Conservation (phyloP, 768 basidiomycete species). For the Boletus rubroflammeus region DNA sequence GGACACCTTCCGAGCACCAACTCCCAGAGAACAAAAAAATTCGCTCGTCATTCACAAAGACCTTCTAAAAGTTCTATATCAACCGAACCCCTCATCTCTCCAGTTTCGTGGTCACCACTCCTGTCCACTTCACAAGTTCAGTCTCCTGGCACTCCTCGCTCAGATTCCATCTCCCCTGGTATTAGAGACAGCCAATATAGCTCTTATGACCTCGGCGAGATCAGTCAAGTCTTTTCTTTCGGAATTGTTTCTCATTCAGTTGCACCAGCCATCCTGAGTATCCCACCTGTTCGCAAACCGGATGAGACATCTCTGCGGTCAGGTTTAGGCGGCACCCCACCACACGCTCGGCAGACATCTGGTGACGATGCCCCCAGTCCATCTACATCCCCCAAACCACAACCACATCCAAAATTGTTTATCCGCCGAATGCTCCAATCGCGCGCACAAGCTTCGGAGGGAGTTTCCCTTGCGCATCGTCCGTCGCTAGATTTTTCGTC, state of each 20-base stretch:
- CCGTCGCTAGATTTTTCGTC: conserved; percentile 1
- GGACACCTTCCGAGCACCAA: not conserved
- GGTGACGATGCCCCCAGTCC: not conserved
- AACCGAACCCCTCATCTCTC: conserved; percentile 22
- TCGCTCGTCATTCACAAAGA: conserved; percentile 7
- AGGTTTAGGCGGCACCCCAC: not conserved
- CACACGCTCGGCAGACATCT: not conserved
- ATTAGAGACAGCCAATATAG: not conserved
- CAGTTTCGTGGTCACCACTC: conserved; percentile 6
- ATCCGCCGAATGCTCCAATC: conserved; percentile 20
- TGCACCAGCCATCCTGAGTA: not conserved
- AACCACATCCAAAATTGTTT: conserved; percentile 7
- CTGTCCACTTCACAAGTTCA: conserved; percentile 1
- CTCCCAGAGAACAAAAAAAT: not conserved
- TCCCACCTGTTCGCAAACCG: conserved; percentile 5
- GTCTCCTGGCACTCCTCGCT: not conserved
- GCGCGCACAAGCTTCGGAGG: conserved; percentile 18
- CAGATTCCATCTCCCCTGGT: conserved; percentile 1
- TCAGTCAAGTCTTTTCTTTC: not conserved
- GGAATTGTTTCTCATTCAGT: not conserved
- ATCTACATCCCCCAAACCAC: not conserved
- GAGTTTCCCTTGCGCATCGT: not conserved
- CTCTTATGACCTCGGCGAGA: conserved; percentile 1
- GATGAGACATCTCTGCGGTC: not conserved
- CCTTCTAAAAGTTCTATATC: conserved; percentile 23